A percentile compares a stretch with the other conserved stretches of the same genome.
phyloP scores from a whole-genome alignment of 2,329 filamentous ascomycete species.

The Cryphonectria radicalis region DNA sequence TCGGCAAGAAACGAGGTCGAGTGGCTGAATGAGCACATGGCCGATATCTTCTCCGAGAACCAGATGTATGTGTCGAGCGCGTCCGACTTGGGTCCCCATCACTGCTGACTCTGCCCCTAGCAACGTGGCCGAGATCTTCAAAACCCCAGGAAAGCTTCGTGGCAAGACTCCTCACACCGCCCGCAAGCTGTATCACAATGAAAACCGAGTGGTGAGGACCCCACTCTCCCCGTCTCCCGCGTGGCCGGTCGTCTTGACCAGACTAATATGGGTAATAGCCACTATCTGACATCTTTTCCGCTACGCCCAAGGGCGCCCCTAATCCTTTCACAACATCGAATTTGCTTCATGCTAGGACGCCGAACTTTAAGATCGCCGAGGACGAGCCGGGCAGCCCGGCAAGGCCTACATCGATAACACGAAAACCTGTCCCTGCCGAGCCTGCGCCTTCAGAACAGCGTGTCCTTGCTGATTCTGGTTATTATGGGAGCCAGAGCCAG shows the following conservation, averaged over 20 bases:
- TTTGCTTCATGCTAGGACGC: slow-evolving; percentile 55
- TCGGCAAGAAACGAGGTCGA: slow-evolving; percentile 92
- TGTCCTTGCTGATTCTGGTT: slow-evolving; percentile 67
- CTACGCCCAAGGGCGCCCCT: slow-evolving; percentile 57
- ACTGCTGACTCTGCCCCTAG: slow-evolving; percentile 50
- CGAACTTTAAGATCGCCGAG: slow-evolving; percentile 63
- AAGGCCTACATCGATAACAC: slow-evolving; percentile 36
- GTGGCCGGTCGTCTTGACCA: neutral
- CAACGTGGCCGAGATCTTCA: slow-evolving; percentile 93
- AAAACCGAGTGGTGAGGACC: slow-evolving; percentile 65
- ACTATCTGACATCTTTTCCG: slow-evolving; percentile 62
- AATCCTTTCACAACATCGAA: slow-evolving; percentile 58
- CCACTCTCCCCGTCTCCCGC: neutral
- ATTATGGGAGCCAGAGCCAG: slow-evolving; percentile 68
- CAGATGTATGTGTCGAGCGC: slow-evolving; percentile 69
- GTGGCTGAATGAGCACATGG: slow-evolving; percentile 99
- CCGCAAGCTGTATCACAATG: slow-evolving; percentile 61
- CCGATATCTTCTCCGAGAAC: slow-evolving; percentile 85
- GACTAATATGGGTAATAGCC: slow-evolving; percentile 51
- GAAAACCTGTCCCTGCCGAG: slow-evolving; percentile 41
- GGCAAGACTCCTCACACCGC: slow-evolving; percentile 78
- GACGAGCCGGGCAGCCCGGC: slow-evolving; percentile 46
- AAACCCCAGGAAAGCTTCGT: slow-evolving; percentile 82
- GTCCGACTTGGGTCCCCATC: neutral
- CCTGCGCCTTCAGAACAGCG: slow-evolving; percentile 38